These are phyloP conservation scores for Nematocida minor DNA, from an alignment of 371 early-diverging fungal genomes.

Conservation along the genomic window DNA sequence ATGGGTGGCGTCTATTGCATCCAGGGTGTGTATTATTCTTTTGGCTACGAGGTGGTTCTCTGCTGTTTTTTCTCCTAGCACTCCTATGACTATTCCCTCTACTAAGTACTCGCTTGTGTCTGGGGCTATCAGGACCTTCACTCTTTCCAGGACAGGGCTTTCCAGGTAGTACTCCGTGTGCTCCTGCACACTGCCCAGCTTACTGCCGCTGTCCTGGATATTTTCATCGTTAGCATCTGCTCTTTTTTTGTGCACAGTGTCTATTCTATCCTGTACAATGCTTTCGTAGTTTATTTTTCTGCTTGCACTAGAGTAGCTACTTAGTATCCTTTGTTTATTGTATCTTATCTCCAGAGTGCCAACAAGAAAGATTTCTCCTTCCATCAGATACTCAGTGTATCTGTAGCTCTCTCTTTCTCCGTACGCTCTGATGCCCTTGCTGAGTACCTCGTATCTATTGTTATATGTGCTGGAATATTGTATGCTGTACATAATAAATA, in stretches of 20 bases:
- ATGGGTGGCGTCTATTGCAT: not conserved
- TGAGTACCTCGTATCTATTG: not conserved
- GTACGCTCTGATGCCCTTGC: not conserved
- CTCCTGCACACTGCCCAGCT: not conserved
- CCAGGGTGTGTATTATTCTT: not conserved
- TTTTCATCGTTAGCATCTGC: not conserved
- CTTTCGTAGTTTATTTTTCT: not conserved
- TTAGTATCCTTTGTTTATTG: not conserved
- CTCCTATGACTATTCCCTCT: conserved; percentile 1
- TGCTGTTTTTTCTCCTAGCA: not conserved
- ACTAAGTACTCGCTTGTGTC: not conserved
- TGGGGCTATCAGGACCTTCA: not conserved
- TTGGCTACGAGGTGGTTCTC: not conserved
- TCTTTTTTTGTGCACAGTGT: not conserved
- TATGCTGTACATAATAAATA: not conserved
- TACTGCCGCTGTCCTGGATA: not conserved
- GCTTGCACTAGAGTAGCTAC: not conserved
- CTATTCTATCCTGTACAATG: not conserved
- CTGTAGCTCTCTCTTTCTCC: not conserved
- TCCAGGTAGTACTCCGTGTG: not conserved
- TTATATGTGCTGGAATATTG: not conserved
- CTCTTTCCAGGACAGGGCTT: not conserved
- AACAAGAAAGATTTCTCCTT: not conserved
- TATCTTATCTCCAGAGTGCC: conserved; percentile 3
- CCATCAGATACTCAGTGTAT: not conserved